Conservation (phyloP, 768 basidiomycete species). For the Gelatoporia subvermispora region DNA sequence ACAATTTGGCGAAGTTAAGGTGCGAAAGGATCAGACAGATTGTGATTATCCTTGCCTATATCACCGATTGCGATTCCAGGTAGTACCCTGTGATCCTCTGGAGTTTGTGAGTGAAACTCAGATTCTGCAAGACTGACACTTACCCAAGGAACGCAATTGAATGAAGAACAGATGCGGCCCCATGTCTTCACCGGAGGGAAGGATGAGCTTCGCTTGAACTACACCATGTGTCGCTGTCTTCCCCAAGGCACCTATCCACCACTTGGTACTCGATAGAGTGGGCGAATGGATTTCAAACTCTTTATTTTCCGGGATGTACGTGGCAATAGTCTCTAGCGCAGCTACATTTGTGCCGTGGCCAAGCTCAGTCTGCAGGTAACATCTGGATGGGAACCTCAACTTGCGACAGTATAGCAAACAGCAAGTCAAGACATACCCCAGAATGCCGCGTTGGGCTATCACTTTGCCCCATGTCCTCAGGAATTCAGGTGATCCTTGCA, state of each 20-base stretch:
- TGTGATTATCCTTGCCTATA: slow-evolving; percentile 40
- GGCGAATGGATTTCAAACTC: slow-evolving; percentile 79
- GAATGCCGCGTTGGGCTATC: slow-evolving; percentile 49
- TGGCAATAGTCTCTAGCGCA: slow-evolving; percentile 70
- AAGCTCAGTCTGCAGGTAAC: slow-evolving; percentile 75
- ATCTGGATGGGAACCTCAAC: slow-evolving; percentile 29
- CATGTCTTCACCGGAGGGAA: slow-evolving; percentile 53
- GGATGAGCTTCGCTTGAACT: slow-evolving; percentile 68
- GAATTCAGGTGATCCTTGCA: slow-evolving; percentile 55
- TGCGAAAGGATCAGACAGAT: no score
- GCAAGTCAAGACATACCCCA: slow-evolving; percentile 32
- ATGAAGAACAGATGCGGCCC: slow-evolving; percentile 77
- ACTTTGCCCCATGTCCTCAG: slow-evolving; percentile 47
- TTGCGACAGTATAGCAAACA: not conserved
- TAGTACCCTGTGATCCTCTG: slow-evolving; percentile 56
- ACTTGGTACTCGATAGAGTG: slow-evolving; percentile 69
- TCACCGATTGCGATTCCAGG: slow-evolving; percentile 66
- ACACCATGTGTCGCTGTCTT: slow-evolving; percentile 73
- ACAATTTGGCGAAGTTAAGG: no score
- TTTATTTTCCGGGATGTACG: slow-evolving; percentile 57
- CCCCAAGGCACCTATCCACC: slow-evolving; percentile 77
- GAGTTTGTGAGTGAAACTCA: not conserved
- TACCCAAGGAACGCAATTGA: slow-evolving; percentile 61
- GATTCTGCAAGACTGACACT: slow-evolving; percentile 2
- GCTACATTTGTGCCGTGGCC: slow-evolving; percentile 74